Base-by-base conservation (phyloP, 169 alveolate genomes). In the Plasmodium relictum region DNA sequence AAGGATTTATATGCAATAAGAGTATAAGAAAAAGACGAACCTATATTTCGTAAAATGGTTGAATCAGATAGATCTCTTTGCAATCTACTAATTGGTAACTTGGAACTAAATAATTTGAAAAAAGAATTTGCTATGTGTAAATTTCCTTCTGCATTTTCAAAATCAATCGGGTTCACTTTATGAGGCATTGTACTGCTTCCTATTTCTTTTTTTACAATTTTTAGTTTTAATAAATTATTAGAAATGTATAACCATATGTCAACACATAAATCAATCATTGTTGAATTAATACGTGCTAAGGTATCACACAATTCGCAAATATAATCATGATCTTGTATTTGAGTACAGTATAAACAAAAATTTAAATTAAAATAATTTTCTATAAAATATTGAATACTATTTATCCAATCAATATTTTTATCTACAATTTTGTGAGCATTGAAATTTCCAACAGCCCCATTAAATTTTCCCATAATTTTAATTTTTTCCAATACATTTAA, bases 171-270 rank as follows among this genome's bases (percentile, higher is more conserved):
- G 63, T 98, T 98, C 0, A 98, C 97, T 88, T 98, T 98, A 88
- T 98, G 99, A 22, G 99, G 99, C 99, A 98, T 98, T 5, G 99
- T 98, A 41, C 99, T 97, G 71, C 99, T 96, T 0, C 99, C 99
- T 14, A 97, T 98, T 93, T 98, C 99, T 0, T 95, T 96, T 91
- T 95, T 50, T 0, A 91, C 90, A 22, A 73, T n/a, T 61, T 88
- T 92, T 39, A 92, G 69, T 73, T 85, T 88, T 31, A 94, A 73
- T 39, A 94, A 68, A 42, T 90, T 92, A 26, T 94, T 73, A 6
- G 98, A 94, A 6, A 96, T 95, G 92, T 98, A 98, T 41, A 95
- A 74, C 99, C 99, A 98, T 95, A 98, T 95, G 89, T 98, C 99
- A n/a, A 97, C 93, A 45, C 96, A 92, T 56, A 98, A 88, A 71